Evolutionary conservation across 305 asterid species (phyloP).

Genomic region (Fraxinus sp.): DNA sequence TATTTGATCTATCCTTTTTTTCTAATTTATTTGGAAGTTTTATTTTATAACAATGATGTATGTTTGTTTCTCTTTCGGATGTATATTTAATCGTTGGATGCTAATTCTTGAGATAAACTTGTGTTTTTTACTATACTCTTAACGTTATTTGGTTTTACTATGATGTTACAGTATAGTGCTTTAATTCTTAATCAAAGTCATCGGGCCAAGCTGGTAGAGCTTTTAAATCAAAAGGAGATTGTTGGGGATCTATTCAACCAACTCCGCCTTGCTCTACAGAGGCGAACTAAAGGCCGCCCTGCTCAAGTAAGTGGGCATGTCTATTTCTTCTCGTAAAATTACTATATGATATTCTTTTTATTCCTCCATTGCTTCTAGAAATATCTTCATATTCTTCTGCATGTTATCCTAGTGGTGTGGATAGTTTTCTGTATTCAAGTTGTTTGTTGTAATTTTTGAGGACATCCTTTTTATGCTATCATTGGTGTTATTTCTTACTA

Average conservation of each 20-base stretch:
- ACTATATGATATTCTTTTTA: slow-evolving; percentile 1
- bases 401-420: background rate
- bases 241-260: slow-evolving; percentile 92
- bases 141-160: slow-evolving; percentile 11
- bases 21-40: background rate
- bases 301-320: slow-evolving; percentile 60
- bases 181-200: slow-evolving; percentile 57
- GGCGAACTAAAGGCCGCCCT: slow-evolving; percentile 75
- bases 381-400: slow-evolving; percentile 5
- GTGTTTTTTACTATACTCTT: background rate
- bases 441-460: background rate
- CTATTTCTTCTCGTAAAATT: background rate
- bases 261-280: slow-evolving; percentile 87
- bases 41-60: background rate
- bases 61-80: background rate
- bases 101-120: background rate
- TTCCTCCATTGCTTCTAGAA: slow-evolving; percentile 15
- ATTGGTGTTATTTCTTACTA: background rate
- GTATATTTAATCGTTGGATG: background rate
- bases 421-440: background rate
- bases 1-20: background rate
- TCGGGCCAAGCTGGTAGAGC: slow-evolving; percentile 72
- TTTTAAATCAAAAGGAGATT: slow-evolving; percentile 82
- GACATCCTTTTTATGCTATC: background rate
- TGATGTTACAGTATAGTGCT: slow-evolving; percentile 72